A percentile compares a stretch with the other conserved stretches of the same genome.
phyloP scores from a whole-genome alignment of 2,329 filamentous ascomycete genomes.

The Aspergillus sp. region DNA sequence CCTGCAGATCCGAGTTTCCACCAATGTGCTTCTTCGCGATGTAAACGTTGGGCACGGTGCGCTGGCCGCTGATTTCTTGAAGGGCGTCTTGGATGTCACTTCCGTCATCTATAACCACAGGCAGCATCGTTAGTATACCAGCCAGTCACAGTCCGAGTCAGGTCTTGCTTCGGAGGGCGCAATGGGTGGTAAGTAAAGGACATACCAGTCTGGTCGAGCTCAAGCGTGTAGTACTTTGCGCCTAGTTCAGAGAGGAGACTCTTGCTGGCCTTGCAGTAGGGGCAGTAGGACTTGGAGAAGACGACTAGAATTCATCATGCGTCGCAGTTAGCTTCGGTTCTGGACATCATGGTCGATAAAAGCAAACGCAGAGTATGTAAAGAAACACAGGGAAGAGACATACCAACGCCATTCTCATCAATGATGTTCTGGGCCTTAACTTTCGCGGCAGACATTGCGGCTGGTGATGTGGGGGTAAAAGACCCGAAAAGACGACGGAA shows the following conservation, averaged over 20 bases:
- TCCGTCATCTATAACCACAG: conserved; percentile 67
- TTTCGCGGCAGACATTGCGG: conserved; percentile 79
- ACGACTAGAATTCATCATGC: conserved; percentile 56
- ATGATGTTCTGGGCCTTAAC: conserved; percentile 83
- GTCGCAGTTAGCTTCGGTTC: not conserved
- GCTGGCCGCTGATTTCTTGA: conserved; percentile 74
- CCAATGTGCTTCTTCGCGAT: conserved; percentile 90
- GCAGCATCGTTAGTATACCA: not conserved
- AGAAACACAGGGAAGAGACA: conserved; percentile 31
- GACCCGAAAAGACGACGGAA: conserved; percentile 69
- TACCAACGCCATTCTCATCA: conserved; percentile 82
- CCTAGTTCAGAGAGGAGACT: conserved; percentile 65
- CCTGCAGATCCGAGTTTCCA: conserved; percentile 87
- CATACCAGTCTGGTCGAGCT: conserved; percentile 83
- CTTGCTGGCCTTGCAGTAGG: conserved; percentile 85
- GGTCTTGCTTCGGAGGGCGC: not conserved
- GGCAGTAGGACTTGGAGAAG: conserved; percentile 97
- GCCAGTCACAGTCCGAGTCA: too few relatives aligned
- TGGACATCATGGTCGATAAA: not conserved
- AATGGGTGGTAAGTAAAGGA: conserved; percentile 24
- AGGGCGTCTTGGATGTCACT: conserved; percentile 80
- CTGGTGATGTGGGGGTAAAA: conserved; percentile 54
- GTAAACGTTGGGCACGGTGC: conserved; percentile 93
- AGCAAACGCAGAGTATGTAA: not conserved
- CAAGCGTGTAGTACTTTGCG: conserved; percentile 72